Base-by-base conservation (phyloP, 345 rosid genomes). In the Brassica juncea region DNA sequence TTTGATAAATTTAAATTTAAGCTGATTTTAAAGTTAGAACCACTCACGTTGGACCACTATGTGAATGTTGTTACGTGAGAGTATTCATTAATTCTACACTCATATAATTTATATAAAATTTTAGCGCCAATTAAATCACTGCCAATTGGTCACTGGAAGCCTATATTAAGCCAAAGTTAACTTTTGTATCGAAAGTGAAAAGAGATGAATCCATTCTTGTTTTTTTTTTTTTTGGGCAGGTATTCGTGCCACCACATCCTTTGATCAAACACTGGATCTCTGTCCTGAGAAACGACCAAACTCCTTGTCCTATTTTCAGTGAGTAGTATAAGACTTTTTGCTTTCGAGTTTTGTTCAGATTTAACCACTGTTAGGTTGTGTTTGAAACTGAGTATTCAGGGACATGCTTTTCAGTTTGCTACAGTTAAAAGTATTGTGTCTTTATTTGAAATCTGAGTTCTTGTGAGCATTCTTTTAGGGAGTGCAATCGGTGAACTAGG, bases 181-280 rank as follows among this genome's bases (percentile, higher is more conserved):
- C 25, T 23, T 23, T 23, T 23, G 25, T 23, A 23, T 23, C 25
- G 25, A 23, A 34, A 34, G n/a, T 42, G 47, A 39, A 14, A 49
- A 49, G 7, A 19, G 60, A 4, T 39, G 31, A 12, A 8, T 21
- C 21, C 66, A 66, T 70, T 57, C 0, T 16, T 16, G 23, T 0
- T 5, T 12, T 37, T 67, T 65, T 8, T 39, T 8, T 39, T 39
- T 37, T 2, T 5, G 2, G 8, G 44, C 86, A 94, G 95, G 97
- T 91, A 0, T 89, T 84, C 75, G 99, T 92, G 86, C 97, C 99
- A 15, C 97, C 95, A 0, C 95, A 91, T 84, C 97, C 97, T 14
- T 84, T 92, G 86, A 90, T 94, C 85, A 92, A 92, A 87, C 99
- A 94, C 73, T 92, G 97, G 97, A 86, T 94, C 83, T 91, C 94